phyloP scores from a whole-genome alignment of 2,329 filamentous ascomycete genomes.

The Exophiala spinifera region DNA sequence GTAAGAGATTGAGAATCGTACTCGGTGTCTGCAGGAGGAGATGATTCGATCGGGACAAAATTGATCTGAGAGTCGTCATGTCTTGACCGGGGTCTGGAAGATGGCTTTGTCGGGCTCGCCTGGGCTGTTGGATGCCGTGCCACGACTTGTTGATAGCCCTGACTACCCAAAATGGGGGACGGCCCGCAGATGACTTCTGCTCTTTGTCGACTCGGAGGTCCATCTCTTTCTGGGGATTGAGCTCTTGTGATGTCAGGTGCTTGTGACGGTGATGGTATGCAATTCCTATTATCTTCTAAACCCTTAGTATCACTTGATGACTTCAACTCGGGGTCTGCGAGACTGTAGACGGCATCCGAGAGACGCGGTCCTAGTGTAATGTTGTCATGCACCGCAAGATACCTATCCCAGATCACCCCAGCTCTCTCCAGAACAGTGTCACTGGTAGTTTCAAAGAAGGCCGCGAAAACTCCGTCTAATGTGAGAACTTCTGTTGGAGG shows the following conservation, averaged over 20 bases:
- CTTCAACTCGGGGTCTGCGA: conserved; percentile 3
- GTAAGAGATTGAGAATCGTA: conserved; percentile 71
- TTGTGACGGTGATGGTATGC: background rate
- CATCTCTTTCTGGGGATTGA: background rate
- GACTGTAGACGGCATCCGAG: conserved; percentile 52
- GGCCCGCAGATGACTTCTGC: background rate
- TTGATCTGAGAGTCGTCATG: conserved; percentile 82
- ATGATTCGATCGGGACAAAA: conserved; percentile 67
- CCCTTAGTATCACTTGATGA: background rate
- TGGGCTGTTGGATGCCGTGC: background rate
- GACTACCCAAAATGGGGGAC: conserved; percentile 18
- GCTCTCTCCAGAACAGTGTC: conserved; percentile 50
- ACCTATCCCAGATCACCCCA: conserved; percentile 65
- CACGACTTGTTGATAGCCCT: background rate
- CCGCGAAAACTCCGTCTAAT: conserved; percentile 50
- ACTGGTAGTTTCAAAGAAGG: conserved; percentile 54
- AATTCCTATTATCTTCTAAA: background rate
- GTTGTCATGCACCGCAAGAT: conserved; percentile 60
- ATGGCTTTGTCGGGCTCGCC: conserved; percentile 43
- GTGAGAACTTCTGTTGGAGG: conserved; percentile 45
- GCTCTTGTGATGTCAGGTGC: background rate
- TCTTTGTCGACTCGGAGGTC: background rate
- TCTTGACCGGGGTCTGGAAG: conserved; percentile 53
- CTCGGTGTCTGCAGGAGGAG: conserved; percentile 47
- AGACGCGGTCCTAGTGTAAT: conserved; percentile 65